These are phyloP conservation scores for Gonapodya sp. DNA, from an alignment of 192 early-diverging fungal genomes.

Conservation along the genomic window DNA sequence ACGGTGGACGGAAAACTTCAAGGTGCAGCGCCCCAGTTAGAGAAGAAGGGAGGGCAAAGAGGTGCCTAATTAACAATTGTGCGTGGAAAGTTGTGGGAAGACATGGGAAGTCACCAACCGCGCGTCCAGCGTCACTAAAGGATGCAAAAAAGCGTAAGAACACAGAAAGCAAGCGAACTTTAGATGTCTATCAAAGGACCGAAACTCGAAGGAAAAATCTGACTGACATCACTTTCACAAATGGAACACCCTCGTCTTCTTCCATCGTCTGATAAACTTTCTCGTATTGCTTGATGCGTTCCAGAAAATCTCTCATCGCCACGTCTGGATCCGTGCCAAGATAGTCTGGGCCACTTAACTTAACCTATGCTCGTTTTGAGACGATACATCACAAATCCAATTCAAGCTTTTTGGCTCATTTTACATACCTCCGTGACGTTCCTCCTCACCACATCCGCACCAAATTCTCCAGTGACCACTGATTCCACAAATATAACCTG, in stretches of 20 bases:
- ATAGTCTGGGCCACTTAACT: neutral
- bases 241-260: conserved; percentile 61
- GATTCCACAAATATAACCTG: conserved; percentile 96
- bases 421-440: conserved; percentile 76
- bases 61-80: neutral
- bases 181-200: neutral
- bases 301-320: conserved; percentile 85
- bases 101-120: too few species aligned
- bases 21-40: neutral
- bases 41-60: conserved; percentile 15
- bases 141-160: neutral
- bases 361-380: neutral
- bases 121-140: neutral
- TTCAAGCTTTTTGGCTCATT: too few species aligned
- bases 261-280: conserved; percentile 81
- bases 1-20: conserved; percentile 83
- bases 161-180: neutral
- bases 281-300: conserved; percentile 86
- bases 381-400: too few species aligned
- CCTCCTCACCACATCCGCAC: conserved; percentile 57
- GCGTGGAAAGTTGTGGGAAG: too few species aligned
- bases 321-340: conserved; percentile 64
- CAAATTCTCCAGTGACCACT: conserved; percentile 73
- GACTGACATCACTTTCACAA: conserved; percentile 93
- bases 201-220: too few species aligned